Percentiles rank a stretch among this genome's conserved stretches.
These are phyloP conservation scores for Aspergillus nomiae DNA, from an alignment of 2,329 filamentous ascomycete species.

Conservation along the genomic window DNA sequence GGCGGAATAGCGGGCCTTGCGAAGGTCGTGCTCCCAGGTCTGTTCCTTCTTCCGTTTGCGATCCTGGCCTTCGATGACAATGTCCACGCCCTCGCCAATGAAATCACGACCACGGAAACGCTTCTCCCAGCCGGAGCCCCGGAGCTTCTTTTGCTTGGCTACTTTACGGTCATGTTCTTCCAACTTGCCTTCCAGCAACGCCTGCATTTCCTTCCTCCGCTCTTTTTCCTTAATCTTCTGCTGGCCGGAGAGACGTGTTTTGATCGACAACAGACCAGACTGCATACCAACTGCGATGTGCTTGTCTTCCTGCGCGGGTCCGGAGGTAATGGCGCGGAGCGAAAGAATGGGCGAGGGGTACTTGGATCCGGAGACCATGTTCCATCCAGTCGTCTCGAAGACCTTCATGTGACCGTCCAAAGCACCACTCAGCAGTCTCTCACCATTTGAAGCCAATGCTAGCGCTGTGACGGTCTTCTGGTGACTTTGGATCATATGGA, in stretches of 20 bases:
- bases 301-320: conserved; percentile 74
- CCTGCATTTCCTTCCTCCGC: conserved; percentile 81
- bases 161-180: conserved; percentile 74
- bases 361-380: conserved; percentile 91
- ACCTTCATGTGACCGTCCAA: conserved; percentile 97
- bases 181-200: conserved; percentile 74
- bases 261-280: conserved; percentile 85
- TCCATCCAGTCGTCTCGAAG: conserved; percentile 92
- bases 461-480: conserved; percentile 96
- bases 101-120: conserved; percentile 72
- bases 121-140: conserved; percentile 62
- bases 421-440: conserved; percentile 80
- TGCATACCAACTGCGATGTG: conserved; percentile 95
- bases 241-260: conserved; percentile 81
- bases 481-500: conserved; percentile 87
- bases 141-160: conserved; percentile 68
- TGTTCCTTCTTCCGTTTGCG: conserved; percentile 67
- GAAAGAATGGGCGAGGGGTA: conserved; percentile 90
- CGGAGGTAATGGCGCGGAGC: conserved; percentile 71
- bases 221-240: conserved; percentile 77
- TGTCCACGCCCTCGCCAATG: conserved; percentile 80
- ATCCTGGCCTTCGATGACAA: conserved; percentile 75
- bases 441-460: conserved; percentile 76
- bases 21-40: conserved; percentile 78
- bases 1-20: conserved; percentile 72